A percentile compares a stretch with the other conserved stretches of the same genome.
These are phyloP conservation scores for Prunus fruticosa DNA, from an alignment of 306 rosid genomes.

Conservation along the genomic window DNA sequence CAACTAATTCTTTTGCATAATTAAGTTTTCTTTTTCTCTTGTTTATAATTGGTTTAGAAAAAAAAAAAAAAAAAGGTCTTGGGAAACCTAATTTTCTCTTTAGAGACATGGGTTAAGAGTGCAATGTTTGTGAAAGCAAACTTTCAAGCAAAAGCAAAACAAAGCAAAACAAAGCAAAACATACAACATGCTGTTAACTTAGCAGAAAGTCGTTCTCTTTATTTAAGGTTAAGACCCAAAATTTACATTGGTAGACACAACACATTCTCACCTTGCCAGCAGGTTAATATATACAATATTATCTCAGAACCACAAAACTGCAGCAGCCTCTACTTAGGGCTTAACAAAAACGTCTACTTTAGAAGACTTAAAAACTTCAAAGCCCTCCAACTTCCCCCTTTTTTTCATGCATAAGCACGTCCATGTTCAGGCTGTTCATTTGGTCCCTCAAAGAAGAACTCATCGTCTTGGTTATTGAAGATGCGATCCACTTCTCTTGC, in stretches of 20 bases:
- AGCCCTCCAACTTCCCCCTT: background rate
- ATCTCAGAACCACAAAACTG: background rate
- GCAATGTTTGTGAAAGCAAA: no score
- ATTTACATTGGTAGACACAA: background rate
- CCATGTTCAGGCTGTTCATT: constrained; percentile 9
- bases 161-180: background rate
- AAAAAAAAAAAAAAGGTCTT: no score
- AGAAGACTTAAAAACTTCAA: background rate
- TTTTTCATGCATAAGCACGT: constrained; percentile 23
- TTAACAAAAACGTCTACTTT: background rate
- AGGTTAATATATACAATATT: background rate
- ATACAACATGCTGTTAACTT: background rate
- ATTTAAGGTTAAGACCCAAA: constrained; percentile 7
- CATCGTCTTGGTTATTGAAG: constrained; percentile 38
- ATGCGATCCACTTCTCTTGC: constrained; percentile 44
- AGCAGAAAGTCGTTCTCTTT: background rate
- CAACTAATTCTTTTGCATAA: no score
- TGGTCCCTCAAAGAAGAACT: constrained; percentile 49
- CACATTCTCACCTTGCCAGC: background rate
- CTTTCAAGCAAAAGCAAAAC: background rate
- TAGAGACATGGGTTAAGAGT: no score
- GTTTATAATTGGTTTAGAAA: no score
- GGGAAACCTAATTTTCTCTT: no score
- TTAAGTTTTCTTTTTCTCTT: no score
- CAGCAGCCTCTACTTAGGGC: background rate